Conservation (phyloP, 169 alveolate species). For the Plasmodium gallinaceum region DNA sequence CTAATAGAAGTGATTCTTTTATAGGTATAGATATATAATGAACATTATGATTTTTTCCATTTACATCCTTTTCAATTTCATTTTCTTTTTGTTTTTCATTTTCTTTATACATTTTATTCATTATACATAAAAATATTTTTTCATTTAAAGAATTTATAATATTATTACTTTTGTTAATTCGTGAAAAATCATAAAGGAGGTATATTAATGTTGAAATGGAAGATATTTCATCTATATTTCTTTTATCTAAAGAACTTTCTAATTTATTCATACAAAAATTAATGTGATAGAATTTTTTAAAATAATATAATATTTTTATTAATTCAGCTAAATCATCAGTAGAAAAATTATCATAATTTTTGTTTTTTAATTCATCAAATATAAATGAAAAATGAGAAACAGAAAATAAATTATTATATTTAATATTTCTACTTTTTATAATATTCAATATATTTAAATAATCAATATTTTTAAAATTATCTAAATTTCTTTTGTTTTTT, state of each 20-base stretch:
- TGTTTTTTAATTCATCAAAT: conserved; percentile 38
- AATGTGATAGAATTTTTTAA: conserved; percentile 63
- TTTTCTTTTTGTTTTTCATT: background rate
- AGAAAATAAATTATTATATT: conserved; percentile 36
- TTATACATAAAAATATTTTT: conserved; percentile 26
- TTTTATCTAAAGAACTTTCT: conserved; percentile 29
- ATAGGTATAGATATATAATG: background rate
- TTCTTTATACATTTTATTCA: background rate
- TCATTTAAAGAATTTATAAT: conserved; percentile 12
- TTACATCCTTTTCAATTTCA: background rate
- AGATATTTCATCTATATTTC: conserved; percentile 5
- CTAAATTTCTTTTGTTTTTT: background rate
- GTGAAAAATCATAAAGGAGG: conserved; percentile 27
- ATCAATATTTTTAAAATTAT: conserved; percentile 32
- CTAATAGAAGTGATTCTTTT: conserved; percentile 23
- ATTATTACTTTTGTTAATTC: conserved; percentile 2
- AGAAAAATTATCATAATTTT: conserved; percentile 7
- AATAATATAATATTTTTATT: conserved; percentile 45
- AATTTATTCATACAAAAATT: conserved; percentile 63
- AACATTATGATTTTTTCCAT: background rate
- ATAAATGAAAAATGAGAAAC: conserved; percentile 48
- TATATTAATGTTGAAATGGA: conserved; percentile 47
- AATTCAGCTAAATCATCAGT: conserved; percentile 40
- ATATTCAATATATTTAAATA: conserved; percentile 60
- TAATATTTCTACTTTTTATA: conserved; percentile 58